Percentiles rank a stretch among this genome's conserved stretches.
Evolutionary conservation across 176 grass and related monocot species (phyloP).

Genomic region (Puya raimondii): DNA sequence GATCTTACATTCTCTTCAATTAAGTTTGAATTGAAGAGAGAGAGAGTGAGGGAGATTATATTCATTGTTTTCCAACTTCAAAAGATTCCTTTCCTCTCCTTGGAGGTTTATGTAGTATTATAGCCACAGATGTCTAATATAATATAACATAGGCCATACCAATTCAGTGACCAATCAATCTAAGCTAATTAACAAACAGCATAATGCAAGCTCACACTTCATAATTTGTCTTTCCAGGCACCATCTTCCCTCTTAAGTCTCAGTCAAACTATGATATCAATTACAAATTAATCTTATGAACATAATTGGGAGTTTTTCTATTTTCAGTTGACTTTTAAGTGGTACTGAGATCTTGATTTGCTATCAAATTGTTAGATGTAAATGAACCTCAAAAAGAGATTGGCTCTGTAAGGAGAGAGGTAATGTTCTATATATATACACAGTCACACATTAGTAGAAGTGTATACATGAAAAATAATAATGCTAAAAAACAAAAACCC

Average conservation of each 20-base stretch:
- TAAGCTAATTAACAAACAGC: background rate
- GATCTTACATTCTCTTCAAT: too few species aligned
- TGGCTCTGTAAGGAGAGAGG: background rate
- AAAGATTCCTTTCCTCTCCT: background rate
- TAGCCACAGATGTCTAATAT: background rate
- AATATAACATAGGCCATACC: background rate
- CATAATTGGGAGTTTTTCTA: background rate
- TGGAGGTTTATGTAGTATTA: background rate
- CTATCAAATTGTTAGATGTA: background rate
- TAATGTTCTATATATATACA: background rate
- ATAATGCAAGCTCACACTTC: too few species aligned
- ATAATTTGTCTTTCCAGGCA: too few species aligned
- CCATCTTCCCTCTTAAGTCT: too few species aligned
- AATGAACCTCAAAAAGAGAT: background rate
- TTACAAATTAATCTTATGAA: too few species aligned
- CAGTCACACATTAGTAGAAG: too few species aligned
- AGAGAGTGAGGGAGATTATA: too few species aligned
- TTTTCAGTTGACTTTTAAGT: background rate
- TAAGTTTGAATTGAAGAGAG: too few species aligned
- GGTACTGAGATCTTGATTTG: background rate
- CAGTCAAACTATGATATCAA: too few species aligned
- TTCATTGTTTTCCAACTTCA: too few species aligned
- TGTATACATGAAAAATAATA: too few species aligned
- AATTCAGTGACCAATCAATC: background rate
- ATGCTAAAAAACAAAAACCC: too few species aligned